Evolutionary conservation across 306 rosid genomes (phyloP), one percentile per base, ranked within the genome.

Genomic region (Argentina anserina): DNA sequence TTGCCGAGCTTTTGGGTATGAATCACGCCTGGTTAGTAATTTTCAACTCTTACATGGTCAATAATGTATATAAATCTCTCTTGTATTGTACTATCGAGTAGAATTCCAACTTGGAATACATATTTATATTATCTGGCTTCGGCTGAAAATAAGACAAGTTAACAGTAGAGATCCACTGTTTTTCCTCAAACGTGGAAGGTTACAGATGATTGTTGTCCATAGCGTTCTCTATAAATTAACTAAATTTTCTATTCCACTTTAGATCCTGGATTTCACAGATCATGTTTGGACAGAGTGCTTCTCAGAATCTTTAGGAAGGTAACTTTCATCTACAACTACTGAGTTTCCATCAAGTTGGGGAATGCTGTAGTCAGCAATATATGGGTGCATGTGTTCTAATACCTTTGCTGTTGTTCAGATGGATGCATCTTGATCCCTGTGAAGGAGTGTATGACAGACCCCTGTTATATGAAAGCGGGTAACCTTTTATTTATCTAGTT

Each of bases 281-380:
- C 98, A 94, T 86, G 86, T 89, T 81, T 94, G 98, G 97, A 94
- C 96, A 26, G 98, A 94, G 80, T 94, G 98, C 87, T 94, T 84
- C 86, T 94, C 96, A 81, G 81, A 72, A 71, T 52, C 63, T 53
- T 40, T 89, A 56, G 95, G 92, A 83, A 91, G 98, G 98, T 94
- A 81, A 52, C 69, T 59, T 69, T 70, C 41, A 50, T 69, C 66
- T 21, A 65, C 40, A 70, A 61, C 15, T 72, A 42, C 70, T 73
- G 45, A 29, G 52, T 74, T 52, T 36, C 50, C 42, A 20, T 53
- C 23, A 23, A 36, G 28, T 52, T 8, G 15, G 36, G 56, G n/a
- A 34, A 2, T 52, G 6, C 14, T 7, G 3, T 20, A 47, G 72
- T 15, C 29, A 31, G 39, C 12, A 47, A 18, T 46, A 4, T 33